Evolutionary conservation across 148 eudicot genomes (phyloP).

Genomic region (Persicaria tinctoria): DNA sequence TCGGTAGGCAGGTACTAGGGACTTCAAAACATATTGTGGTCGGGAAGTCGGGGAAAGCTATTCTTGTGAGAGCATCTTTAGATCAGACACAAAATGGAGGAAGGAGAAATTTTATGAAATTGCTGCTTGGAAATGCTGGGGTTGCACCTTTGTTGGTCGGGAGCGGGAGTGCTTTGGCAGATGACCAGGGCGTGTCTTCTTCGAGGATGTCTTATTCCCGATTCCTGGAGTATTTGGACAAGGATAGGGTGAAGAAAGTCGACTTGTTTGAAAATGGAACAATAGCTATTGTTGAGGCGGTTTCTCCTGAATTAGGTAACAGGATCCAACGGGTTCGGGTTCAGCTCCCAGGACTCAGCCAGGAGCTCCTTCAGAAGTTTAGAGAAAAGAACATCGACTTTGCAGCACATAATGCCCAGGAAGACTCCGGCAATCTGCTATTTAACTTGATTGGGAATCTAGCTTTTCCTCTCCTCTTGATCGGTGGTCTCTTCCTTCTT

Average conservation of each 20-base stretch:
- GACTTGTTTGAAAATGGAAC: conserved; percentile 97
- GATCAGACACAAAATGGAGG: conserved; percentile 47
- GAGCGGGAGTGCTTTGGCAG: conserved; percentile 67
- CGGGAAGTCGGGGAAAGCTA: conserved; percentile 34
- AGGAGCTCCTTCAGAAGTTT: conserved; percentile 95
- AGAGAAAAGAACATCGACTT: conserved; percentile 95
- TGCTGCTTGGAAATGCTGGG: conserved; percentile 76
- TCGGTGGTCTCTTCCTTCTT: conserved; percentile 93
- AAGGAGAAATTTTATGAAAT: conserved; percentile 72
- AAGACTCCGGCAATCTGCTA: conserved; percentile 79
- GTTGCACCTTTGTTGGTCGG: conserved; percentile 44
- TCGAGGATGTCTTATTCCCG: conserved; percentile 99
- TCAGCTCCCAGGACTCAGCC: conserved; percentile 97
- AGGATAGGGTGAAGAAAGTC: conserved; percentile 82
- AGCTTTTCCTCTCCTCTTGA: conserved; percentile 78
- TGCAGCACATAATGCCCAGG: conserved; percentile 97
- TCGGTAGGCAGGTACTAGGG: conserved; percentile 25
- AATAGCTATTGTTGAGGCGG: conserved; percentile 91
- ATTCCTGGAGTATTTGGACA: conserved; percentile 91
- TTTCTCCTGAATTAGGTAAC: conserved; percentile 95
- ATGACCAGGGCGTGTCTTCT: conserved; percentile 93
- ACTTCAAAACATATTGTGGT: conserved; percentile 32
- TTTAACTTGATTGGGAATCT: conserved; percentile 90
- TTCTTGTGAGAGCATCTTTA: conserved; percentile 44
- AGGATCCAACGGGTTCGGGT: conserved; percentile 94